phyloP scores from a whole-genome alignment of 2,329 filamentous ascomycete species.

The Magnaporthiopsis incrustans region DNA sequence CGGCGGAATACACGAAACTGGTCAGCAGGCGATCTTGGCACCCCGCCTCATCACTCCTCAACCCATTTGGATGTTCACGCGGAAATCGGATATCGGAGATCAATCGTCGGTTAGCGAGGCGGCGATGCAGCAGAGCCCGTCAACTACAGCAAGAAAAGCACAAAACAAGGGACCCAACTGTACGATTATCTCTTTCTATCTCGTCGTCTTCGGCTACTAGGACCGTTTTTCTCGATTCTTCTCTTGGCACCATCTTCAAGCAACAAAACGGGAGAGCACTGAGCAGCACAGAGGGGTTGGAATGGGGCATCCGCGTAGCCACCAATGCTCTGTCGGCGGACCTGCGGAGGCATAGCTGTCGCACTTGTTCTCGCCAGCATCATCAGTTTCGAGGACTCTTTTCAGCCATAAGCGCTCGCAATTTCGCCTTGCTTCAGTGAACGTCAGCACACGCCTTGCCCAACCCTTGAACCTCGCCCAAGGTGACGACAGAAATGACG shows the following conservation, averaged over 20 bases:
- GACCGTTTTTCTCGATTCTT: not conserved
- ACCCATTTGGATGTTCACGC: conserved; percentile 6
- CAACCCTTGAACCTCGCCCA: too few relatives aligned
- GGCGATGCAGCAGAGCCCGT: conserved; percentile 2
- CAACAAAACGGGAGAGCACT: not conserved
- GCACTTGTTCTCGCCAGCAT: too few relatives aligned
- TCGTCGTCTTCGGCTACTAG: conserved; percentile 8
- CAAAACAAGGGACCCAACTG: conserved; percentile 4
- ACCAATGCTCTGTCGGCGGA: not conserved
- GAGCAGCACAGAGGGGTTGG: not conserved
- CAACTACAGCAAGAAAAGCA: not conserved
- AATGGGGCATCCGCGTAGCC: not conserved
- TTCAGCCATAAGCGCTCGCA: too few relatives aligned
- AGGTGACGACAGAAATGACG: too few relatives aligned
- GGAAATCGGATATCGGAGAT: conserved; percentile 4
- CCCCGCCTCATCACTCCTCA: not conserved
- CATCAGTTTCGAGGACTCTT: too few relatives aligned
- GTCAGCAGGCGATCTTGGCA: not conserved
- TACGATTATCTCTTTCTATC: conserved; percentile 8
- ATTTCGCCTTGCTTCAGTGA: too few relatives aligned
- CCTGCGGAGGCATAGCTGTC: too few relatives aligned
- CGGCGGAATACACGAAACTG: not conserved
- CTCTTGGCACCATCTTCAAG: not conserved
- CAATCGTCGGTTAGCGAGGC: not conserved
- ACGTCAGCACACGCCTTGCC: too few relatives aligned